Conservation (phyloP, 2,329 filamentous ascomycete genomes). For the Aureobasidium sp. region DNA sequence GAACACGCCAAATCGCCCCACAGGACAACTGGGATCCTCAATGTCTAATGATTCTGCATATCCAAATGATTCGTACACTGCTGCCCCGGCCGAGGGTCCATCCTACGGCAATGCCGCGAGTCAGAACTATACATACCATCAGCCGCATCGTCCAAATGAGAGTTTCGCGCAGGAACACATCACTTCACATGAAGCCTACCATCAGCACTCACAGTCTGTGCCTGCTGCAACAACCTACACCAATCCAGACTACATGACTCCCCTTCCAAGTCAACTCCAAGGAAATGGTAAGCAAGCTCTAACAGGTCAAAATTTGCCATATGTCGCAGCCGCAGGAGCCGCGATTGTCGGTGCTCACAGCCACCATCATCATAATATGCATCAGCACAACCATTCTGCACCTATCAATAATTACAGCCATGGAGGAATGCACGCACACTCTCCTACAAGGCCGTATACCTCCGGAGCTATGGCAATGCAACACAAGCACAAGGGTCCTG, state of each 20-base stretch:
- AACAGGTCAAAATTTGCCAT: constrained; percentile 26
- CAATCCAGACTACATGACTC: constrained; percentile 13
- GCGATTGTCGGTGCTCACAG: constrained; percentile 10
- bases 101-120: background rate
- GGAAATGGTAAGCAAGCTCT: constrained; percentile 33
- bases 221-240: background rate
- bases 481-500: constrained; percentile 47
- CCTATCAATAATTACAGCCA: constrained; percentile 17
- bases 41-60: background rate
- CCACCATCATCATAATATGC: constrained; percentile 14
- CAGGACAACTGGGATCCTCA: background rate
- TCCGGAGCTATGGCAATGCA: constrained; percentile 36
- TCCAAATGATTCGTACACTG: background rate
- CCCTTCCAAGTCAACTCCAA: background rate
- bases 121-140: background rate
- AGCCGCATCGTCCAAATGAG: background rate
- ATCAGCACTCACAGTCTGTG: background rate
- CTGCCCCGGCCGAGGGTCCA: background rate
- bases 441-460: constrained; percentile 10
- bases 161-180: background rate
- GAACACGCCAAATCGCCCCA: background rate
- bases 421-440: background rate
- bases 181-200: background rate
- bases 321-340: constrained; percentile 14
- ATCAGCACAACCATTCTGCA: constrained; percentile 21